phyloP scores from a whole-genome alignment of 257 asterid species.

The Paraleonurus japonicus region DNA sequence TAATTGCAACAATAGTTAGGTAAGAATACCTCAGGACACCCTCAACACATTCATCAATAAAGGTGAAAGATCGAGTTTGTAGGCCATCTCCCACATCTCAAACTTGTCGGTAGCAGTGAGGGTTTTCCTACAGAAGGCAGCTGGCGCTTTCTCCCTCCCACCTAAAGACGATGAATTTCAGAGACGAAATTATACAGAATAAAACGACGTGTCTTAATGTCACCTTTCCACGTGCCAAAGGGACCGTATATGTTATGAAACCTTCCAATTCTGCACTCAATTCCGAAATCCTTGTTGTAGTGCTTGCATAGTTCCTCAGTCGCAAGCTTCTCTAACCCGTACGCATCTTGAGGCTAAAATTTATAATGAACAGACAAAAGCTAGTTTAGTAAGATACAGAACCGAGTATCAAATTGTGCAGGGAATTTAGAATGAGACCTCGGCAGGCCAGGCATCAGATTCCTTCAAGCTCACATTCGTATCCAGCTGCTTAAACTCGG shows the following conservation, averaged over 20 bases:
- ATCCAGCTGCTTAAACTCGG: slow-evolving; percentile 83
- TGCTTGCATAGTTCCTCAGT: slow-evolving; percentile 84
- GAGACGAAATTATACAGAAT: background rate
- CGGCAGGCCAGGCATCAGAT: slow-evolving; percentile 94
- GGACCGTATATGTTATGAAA: slow-evolving; percentile 95
- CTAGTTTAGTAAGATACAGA: slow-evolving; percentile 11
- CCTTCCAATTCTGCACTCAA: slow-evolving; percentile 87
- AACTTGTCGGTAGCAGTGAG: slow-evolving; percentile 67
- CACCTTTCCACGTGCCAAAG: slow-evolving; percentile 96
- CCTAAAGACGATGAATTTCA: slow-evolving; percentile 36
- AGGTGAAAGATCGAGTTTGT: slow-evolving; percentile 87
- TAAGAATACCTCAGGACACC: slow-evolving; percentile 68
- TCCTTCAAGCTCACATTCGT: slow-evolving; percentile 92
- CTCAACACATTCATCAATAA: slow-evolving; percentile 88
- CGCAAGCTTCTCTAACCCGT: slow-evolving; percentile 81
- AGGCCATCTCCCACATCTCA: slow-evolving; percentile 93
- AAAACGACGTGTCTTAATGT: background rate
- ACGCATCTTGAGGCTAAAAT: slow-evolving; percentile 85
- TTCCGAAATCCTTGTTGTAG: slow-evolving; percentile 87
- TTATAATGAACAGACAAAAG: background rate
- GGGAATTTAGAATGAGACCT: slow-evolving; percentile 44
- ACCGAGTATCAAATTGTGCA: background rate
- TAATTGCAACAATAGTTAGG: background rate
- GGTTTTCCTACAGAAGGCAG: slow-evolving; percentile 84
- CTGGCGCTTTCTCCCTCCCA: slow-evolving; percentile 92